Evolutionary conservation across 768 basidiomycete genomes (phyloP).

Genomic region (Leccinum variicolor): DNA sequence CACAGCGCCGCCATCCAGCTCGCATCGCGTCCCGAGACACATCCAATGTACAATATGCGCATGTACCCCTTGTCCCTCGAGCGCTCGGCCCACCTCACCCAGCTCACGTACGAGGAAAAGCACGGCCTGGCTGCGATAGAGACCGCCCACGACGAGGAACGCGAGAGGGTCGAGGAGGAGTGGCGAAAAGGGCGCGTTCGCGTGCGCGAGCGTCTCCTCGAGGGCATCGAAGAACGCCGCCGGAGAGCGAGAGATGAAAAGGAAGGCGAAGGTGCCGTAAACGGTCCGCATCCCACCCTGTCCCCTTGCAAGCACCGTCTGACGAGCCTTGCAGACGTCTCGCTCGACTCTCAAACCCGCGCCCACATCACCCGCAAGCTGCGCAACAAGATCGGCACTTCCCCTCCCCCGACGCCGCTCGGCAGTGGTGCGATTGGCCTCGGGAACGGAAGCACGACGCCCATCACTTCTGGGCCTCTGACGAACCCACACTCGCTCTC

Average conservation of each 20-base stretch:
- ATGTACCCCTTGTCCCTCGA: conserved; percentile 72
- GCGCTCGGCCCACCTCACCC: conserved; percentile 69
- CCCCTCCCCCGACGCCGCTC: conserved; percentile 74
- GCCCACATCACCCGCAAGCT: conserved; percentile 68
- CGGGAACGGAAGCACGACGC: conserved; percentile 43
- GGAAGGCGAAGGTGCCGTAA: conserved; percentile 79
- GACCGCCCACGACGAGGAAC: conserved; percentile 74
- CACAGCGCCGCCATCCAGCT: conserved; percentile 58
- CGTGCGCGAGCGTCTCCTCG: conserved; percentile 72
- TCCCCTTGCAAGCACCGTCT: not conserved
- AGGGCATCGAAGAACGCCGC: conserved; percentile 81
- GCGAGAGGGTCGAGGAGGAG: conserved; percentile 77
- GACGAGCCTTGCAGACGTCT: conserved; percentile 50
- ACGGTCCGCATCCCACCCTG: conserved; percentile 36
- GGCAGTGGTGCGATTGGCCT: conserved; percentile 34
- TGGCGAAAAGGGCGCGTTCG: conserved; percentile 73
- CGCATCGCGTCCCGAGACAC: conserved; percentile 62
- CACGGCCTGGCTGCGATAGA: conserved; percentile 64
- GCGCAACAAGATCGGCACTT: conserved; percentile 74
- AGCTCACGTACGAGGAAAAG: conserved; percentile 64
- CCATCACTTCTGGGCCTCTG: conserved; percentile 67
- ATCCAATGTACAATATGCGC: conserved; percentile 64
- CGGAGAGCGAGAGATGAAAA: conserved; percentile 82
- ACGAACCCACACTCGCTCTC: conserved; percentile 82
- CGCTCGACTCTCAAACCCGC: conserved; percentile 67